Evolutionary conservation across 2,329 filamentous ascomycete genomes (phyloP), one percentile per base, ranked within the genome.

Genomic region (Pseudogymnoascus sp.): DNA sequence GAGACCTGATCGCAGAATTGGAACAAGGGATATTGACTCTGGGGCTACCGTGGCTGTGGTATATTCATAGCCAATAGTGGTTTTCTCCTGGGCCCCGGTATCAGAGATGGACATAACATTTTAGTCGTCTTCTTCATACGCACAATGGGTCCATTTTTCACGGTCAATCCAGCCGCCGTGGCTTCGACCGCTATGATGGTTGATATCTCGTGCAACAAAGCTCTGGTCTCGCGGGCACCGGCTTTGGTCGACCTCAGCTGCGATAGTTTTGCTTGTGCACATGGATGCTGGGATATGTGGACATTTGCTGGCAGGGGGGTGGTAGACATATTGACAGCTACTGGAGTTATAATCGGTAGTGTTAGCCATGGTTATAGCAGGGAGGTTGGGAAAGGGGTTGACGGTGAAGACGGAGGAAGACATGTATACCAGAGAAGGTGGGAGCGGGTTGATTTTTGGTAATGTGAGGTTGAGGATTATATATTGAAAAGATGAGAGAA

Each of bases 1-100:
- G 39, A 97, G 80, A 25, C 93, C 93, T 3, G 90, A 96, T 63
- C 93, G 84, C n/a, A 97, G 83, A 74, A 97, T 96, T 37, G 93
- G 93, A 2, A 97, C 87, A 60, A 97, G 82, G 59, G 87, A 92
- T 67, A 97, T 83, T 62, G 82, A 82, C 1, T 90, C 87, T 5
- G 81, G 74, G 1, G 67, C 63, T 65, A 90, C 80, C 38, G 79
- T 79, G 37, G 84, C 82, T 0, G 84, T 86, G 12, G 83, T 81
- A 76, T 92, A 96, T 64, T 85, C 76, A 73, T 86, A 90, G 65
- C 88, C 89, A 33, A 97, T 81, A 0, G 90, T 89, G 0, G 91
- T 94, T 70, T 82, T 77, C 71, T 87, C 90, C 89, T 95, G 67
- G 57, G 33, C 12, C 12, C 14, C 9, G n/a, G 20, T 20, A 18